Base-by-base conservation (phyloP, 345 rosid genomes). In the Citrus australasica region DNA sequence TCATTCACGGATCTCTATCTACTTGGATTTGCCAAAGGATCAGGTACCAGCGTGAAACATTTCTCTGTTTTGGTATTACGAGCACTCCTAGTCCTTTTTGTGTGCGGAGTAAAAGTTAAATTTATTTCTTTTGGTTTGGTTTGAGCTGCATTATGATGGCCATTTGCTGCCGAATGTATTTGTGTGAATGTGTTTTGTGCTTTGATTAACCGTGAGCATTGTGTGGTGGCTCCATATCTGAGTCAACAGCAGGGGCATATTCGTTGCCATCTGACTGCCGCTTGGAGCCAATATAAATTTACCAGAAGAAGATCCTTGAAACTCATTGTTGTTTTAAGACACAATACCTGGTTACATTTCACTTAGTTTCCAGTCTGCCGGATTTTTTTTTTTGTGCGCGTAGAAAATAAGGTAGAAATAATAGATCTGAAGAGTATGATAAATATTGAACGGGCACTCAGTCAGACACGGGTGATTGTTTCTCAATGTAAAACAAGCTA, bases 201-300 rank as follows among this genome's bases (percentile, higher is more conserved):
- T n/a, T 40, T 42, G 53, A 37, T 22, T 13, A 21, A 67, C 27
- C 14, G 53, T 70, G 28, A 5, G 58, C 58, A 7, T 5, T 32
- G 56, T 16, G 69, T 71, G 86, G 69, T 71, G 86, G 89, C 87
- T 86, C 83, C 77, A 65, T 30, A 46, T 35, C 58, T 4, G 89
- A 86, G 89, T 84, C 86, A 76, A 59, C 89, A 86, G 89, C 79
- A 77, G 84, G 82, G 60, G 80, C 81, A 81, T 24, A 19, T 60
- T 66, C 21, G 79, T 84, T 86, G 87, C 77, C 64, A 67, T 35
- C 79, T 19, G 86, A 28, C 87, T 84, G 87, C 89, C 86, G 89
- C 86, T 68, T 77, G 82, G 87, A 84, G 86, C 87, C 87, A 2
- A 84, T 24, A 84, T 53, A 53, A 38, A 76, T 14, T 27, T n/a